Evolutionary conservation across 805 yeast genomes (phyloP), one percentile per base, ranked within the genome.

Genomic region (Hanseniaspora meyeri): DNA sequence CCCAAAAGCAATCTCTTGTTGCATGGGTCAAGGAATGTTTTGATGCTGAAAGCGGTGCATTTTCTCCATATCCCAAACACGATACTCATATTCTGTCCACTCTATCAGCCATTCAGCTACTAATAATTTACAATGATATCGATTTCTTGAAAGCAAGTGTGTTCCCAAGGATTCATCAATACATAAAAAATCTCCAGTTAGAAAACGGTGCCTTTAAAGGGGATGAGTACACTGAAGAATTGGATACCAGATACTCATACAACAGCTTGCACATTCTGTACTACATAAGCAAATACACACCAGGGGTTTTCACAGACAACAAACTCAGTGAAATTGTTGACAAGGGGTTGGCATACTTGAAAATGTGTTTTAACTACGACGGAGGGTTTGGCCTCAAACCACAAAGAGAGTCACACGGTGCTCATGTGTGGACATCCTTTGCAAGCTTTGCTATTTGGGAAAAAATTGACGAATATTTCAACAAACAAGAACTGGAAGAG

Each of bases 331-430:
- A 77, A 7, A 74, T 76, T 2, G 80, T 78, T 0, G 79, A 78
- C 16, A 79, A 79, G 0, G 88, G 96, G 0, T 82, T 80, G 0
- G 71, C 71, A 0, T 91, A 81, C 69, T 78, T 91, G 1, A 61
- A 77, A 52, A 65, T 65, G 39, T 93, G 98, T 68, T 83, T 77
- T 60, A 93, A 93, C 67, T 91, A 88, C 65, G 98, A 93, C 66
- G 99, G 98, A 3, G 96, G 95, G 0, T 93, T 85, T 73, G 98
- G 98, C 0, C 73, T 87, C 69, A 80, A 81, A 9, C 97, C 98
- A 0, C 96, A 96, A 0, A 91, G 95, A 0, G 99, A 93, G 68
- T 82, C 91, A 48, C 99, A 93, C 68, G 83, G 95, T 1, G 97
- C 96, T 0, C 95, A 87, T 67, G 85, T 83, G 0, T 89, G 88